Evolutionary conservation across 139 green algal genomes (phyloP), one percentile per base, ranked within the genome.

Genomic region (Penium margaritaceum): DNA sequence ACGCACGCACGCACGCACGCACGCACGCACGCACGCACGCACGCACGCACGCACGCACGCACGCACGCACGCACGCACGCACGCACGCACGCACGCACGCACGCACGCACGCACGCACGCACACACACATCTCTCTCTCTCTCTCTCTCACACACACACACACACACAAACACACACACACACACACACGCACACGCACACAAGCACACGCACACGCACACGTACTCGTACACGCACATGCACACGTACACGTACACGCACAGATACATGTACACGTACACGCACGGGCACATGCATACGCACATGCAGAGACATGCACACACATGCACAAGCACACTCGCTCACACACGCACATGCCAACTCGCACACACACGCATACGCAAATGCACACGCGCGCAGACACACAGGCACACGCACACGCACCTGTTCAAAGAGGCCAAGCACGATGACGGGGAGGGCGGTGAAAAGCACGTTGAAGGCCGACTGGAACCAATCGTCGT

Each of bases 401-500:
- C 30, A 65, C 55, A 12, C 30, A 35, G 9, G 55, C 0, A 2
- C 24, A 62, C 53, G 1, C 21, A 32, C 64, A 9, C 62, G n/a
- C 19, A 72, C 86, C 71, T 89, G 77, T 55, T 90, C 84, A 1
- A 90, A 80, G 19, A 89, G 32, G 5, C 84, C 86, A 3, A 89
- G 27, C 5, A 76, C 80, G 37, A 89, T 69, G 21, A 88, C 80
- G 0, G 86, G 84, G n/a, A 88, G 43, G 0, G 67, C 61, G 7
- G 83, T 88, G 75, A 89, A 89, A 43, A 87, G 35, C 4, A 90
- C 54, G 73, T 90, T 90, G 74, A 82, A 90, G 14, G 77, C 37
- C 1, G 74, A 81, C 70, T 83, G 75, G 70, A 74, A 82, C 75
- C 79, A 86, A 57, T 86, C 76, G 64, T 87, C 76, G 67, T 85